These are phyloP conservation scores for Tulasnella sp. DNA, from an alignment of 768 basidiomycete genomes.

Conservation along the genomic window DNA sequence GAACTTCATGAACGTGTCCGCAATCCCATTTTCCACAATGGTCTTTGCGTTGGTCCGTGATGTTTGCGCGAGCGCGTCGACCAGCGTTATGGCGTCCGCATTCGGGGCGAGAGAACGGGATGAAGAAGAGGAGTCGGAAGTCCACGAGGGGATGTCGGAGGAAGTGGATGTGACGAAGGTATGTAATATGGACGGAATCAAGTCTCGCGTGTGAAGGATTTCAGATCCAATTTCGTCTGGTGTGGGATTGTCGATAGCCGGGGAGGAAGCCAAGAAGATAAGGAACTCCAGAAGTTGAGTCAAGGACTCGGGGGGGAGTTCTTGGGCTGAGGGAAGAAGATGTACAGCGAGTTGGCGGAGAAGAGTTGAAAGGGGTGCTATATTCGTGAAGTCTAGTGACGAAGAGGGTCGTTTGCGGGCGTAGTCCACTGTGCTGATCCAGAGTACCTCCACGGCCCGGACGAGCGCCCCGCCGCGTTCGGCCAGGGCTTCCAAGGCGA, in stretches of 20 bases:
- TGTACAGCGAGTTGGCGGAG: slow-evolving; percentile 39
- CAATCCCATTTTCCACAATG: slow-evolving; percentile 35
- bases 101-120: slow-evolving; percentile 23
- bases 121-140: slow-evolving; percentile 1
- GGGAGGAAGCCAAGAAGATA: slow-evolving; percentile 50
- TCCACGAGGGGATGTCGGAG: slow-evolving; percentile 29
- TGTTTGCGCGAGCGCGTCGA: slow-evolving; percentile 45
- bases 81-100: slow-evolving; percentile 43
- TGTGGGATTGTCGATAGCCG: slow-evolving; percentile 28
- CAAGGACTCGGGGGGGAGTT: slow-evolving; percentile 38
- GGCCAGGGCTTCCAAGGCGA: slow-evolving; percentile 51
- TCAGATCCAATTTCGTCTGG: slow-evolving; percentile 28
- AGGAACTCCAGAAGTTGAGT: slow-evolving; percentile 47
- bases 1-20: slow-evolving; percentile 64
- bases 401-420: neutral
- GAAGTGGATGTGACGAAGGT: slow-evolving; percentile 44
- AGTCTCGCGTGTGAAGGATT: slow-evolving; percentile 40
- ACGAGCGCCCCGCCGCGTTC: slow-evolving; percentile 58
- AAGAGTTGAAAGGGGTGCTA: slow-evolving; percentile 33
- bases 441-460: slow-evolving; percentile 57
- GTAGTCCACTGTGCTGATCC: slow-evolving; percentile 62
- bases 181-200: slow-evolving; percentile 42
- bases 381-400: slow-evolving; percentile 10
- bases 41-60: slow-evolving; percentile 56
- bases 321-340: slow-evolving; percentile 26